Percentiles rank a stretch among this genome's conserved stretches.
Evolutionary conservation across 2,329 filamentous ascomycete genomes (phyloP).

Genomic region (Zalaria sp.): DNA sequence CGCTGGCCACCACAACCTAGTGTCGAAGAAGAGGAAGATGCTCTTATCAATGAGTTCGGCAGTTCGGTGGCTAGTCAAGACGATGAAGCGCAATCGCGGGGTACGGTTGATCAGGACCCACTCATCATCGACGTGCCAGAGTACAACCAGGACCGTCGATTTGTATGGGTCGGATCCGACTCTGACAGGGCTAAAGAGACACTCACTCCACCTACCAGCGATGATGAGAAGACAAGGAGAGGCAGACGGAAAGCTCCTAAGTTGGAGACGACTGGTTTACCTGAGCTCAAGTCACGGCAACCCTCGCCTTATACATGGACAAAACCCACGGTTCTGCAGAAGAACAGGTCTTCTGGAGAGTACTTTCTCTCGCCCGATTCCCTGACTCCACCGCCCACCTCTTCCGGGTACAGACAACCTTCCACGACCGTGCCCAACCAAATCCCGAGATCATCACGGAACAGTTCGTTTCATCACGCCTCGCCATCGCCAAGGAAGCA

Average conservation of each 20-base stretch:
- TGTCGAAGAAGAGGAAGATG: slow-evolving; percentile 54
- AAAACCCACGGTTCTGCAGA: slow-evolving; percentile 18
- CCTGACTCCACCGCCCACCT: slow-evolving; percentile 25
- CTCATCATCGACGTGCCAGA: slow-evolving; percentile 48
- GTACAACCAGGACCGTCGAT: slow-evolving; percentile 49
- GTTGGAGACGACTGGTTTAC: slow-evolving; percentile 19
- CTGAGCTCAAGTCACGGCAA: slow-evolving; percentile 24
- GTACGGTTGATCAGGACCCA: slow-evolving; percentile 53
- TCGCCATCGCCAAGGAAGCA: not conserved
- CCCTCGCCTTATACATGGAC: slow-evolving; percentile 33
- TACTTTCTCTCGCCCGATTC: slow-evolving; percentile 35
- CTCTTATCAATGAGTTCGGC: slow-evolving; percentile 47
- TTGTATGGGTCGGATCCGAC: slow-evolving; percentile 37
- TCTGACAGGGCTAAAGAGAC: slow-evolving; percentile 8
- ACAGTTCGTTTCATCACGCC: slow-evolving; percentile 14
- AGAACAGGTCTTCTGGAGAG: slow-evolving; percentile 22
- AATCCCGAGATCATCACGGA: slow-evolving; percentile 4
- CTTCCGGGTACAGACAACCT: slow-evolving; percentile 8
- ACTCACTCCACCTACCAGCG: slow-evolving; percentile 21
- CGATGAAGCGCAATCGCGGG: slow-evolving; percentile 47
- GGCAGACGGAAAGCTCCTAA: slow-evolving; percentile 15
- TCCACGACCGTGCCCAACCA: slow-evolving; percentile 11
- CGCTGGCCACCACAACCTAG: slow-evolving; percentile 46
- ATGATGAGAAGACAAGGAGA: slow-evolving; percentile 19
- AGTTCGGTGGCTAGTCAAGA: slow-evolving; percentile 18